phyloP scores from a whole-genome alignment of 2,329 filamentous ascomycete species.

The Cladorrhinum sp. region DNA sequence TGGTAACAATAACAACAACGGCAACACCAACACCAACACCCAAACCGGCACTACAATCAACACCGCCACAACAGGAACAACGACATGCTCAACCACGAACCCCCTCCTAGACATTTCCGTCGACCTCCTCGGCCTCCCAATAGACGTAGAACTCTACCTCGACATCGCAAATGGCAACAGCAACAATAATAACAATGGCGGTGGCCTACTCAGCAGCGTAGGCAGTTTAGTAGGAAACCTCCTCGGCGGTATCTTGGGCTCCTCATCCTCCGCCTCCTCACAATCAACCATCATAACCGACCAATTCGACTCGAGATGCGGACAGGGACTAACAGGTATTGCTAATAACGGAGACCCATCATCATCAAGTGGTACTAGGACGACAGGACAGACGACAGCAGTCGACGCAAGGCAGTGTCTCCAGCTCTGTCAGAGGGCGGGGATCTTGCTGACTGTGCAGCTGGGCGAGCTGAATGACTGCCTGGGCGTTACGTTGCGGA shows the following conservation, averaged over 20 bases:
- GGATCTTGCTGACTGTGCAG: constrained; percentile 10
- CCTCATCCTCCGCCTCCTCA: not conserved
- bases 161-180: not conserved
- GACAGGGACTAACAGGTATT: constrained; percentile 1
- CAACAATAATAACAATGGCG: not conserved
- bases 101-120: constrained; percentile 9
- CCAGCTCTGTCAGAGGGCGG: constrained; percentile 8
- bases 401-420: constrained; percentile 13
- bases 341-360: not conserved
- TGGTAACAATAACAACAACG: not conserved
- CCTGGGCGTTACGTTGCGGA: constrained; percentile 17
- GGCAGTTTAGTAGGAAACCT: not conserved
- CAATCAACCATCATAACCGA: constrained; percentile 1
- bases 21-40: not conserved
- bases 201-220: constrained; percentile 1
- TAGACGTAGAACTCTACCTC: constrained; percentile 13
- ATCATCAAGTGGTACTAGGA: not conserved
- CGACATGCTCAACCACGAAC: not conserved
- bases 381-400: constrained; percentile 5
- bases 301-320: constrained; percentile 7
- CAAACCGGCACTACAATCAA: not conserved
- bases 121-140: constrained; percentile 12
- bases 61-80: not conserved
- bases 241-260: constrained; percentile 3
- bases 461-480: constrained; percentile 13